phyloP scores from a whole-genome alignment of 345 rosid genomes.

The Salix caprea region DNA sequence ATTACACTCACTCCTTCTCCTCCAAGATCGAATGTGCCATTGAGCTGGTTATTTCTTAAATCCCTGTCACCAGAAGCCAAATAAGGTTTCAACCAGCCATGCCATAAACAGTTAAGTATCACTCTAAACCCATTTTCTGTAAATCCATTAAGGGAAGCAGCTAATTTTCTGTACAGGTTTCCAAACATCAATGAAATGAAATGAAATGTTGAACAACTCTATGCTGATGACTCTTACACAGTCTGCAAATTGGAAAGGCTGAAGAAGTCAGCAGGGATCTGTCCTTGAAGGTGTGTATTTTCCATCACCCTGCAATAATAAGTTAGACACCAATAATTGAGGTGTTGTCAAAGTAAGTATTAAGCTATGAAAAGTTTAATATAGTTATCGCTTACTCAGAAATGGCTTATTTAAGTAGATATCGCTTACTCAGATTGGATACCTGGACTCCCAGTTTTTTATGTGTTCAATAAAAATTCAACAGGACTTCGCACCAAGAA shows the following conservation, averaged over 20 bases:
- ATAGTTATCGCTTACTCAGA: too few relatives aligned
- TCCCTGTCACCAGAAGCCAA: constrained; percentile 30
- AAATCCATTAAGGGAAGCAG: not conserved
- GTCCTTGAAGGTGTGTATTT: constrained; percentile 41
- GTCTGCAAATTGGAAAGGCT: constrained; percentile 54
- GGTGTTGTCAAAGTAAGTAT: not conserved
- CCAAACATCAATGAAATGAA: not conserved
- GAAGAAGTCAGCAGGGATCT: constrained; percentile 52
- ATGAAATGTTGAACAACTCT: not conserved
- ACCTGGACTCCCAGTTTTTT: not conserved
- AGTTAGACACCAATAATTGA: not conserved
- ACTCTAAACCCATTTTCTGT: not conserved
- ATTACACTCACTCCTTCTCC: constrained; percentile 23
- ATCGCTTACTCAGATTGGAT: not conserved
- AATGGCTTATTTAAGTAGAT: not conserved
- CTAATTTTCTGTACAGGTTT: not conserved
- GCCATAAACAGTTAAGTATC: not conserved
- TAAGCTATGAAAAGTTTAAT: not conserved
- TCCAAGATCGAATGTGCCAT: constrained; percentile 16
- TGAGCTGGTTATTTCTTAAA: constrained; percentile 46
- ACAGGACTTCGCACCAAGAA: not conserved
- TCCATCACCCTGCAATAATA: constrained; percentile 57
- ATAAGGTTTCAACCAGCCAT: not conserved
- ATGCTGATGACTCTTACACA: constrained; percentile 46
- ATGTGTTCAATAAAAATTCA: not conserved